phyloP scores from a whole-genome alignment of 1,284 basidiomycete genomes.

The Cerrena zonata region DNA sequence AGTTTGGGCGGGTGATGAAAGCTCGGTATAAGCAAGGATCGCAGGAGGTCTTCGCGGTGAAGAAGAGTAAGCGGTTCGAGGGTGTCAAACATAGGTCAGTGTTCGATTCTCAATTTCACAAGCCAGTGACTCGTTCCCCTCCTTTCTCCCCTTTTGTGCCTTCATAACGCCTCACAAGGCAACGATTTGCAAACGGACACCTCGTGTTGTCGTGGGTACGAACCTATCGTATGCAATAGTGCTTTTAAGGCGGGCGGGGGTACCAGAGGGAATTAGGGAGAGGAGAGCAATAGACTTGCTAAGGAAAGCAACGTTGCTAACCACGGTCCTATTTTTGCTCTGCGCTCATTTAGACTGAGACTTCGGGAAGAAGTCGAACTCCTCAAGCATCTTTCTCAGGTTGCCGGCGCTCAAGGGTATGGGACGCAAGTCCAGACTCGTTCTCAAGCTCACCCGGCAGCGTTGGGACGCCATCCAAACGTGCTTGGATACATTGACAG shows the following conservation, averaged over 20 bases:
- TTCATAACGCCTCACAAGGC: not conserved
- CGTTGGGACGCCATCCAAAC: conserved; percentile 51
- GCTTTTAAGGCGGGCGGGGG: too few relatives aligned
- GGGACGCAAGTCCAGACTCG: conserved; percentile 9
- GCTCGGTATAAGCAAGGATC: conserved; percentile 65
- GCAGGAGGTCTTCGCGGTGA: conserved; percentile 77
- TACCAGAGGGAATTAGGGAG: too few relatives aligned
- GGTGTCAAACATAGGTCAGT: conserved; percentile 86
- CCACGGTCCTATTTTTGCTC: not conserved
- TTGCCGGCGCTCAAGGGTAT: conserved; percentile 10
- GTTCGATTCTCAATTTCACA: too few relatives aligned
- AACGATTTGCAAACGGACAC: too few relatives aligned
- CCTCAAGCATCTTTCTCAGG: conserved; percentile 68
- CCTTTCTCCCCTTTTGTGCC: not conserved
- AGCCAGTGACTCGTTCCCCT: not conserved
- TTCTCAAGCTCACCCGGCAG: conserved; percentile 17
- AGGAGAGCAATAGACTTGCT: too few relatives aligned
- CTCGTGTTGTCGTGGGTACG: not conserved
- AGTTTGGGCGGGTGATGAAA: conserved; percentile 92
- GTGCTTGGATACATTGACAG: conserved; percentile 90
- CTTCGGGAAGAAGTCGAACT: conserved; percentile 95
- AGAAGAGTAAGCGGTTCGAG: conserved; percentile 90
- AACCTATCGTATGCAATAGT: not conserved
- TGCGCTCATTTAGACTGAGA: conserved; percentile 68
- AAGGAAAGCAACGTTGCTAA: not conserved